phyloP scores from a whole-genome alignment of 2,329 filamentous ascomycete species.

The Alternaria novae-zelandiae region DNA sequence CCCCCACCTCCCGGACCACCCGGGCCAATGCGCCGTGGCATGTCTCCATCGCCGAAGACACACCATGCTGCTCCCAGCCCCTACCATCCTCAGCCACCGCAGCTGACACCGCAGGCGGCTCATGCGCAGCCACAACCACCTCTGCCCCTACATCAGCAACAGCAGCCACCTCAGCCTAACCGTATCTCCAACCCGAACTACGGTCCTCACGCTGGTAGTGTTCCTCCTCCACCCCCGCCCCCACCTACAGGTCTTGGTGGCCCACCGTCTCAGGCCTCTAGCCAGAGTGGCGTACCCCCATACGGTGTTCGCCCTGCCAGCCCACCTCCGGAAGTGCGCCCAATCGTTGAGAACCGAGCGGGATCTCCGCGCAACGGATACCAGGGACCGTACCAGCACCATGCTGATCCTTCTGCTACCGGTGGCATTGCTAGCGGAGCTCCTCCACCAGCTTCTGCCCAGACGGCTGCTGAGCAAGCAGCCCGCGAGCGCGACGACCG shows the following conservation, averaged over 20 bases:
- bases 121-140: slow-evolving; percentile 56
- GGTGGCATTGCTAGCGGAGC: slow-evolving; percentile 72
- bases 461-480: slow-evolving; percentile 71
- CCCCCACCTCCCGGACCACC: slow-evolving; percentile 49
- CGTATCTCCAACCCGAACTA: slow-evolving; percentile 57
- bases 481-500: slow-evolving; percentile 72
- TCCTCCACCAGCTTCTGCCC: slow-evolving; percentile 68
- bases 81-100: slow-evolving; percentile 55
- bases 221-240: slow-evolving; percentile 65
- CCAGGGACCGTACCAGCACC: slow-evolving; percentile 80
- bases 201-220: slow-evolving; percentile 49
- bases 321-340: slow-evolving; percentile 82
- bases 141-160: slow-evolving; percentile 38
- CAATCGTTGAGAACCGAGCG: slow-evolving; percentile 81
- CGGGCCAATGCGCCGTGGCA: slow-evolving; percentile 56
- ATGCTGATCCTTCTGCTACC: slow-evolving; percentile 66
- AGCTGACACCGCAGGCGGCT: slow-evolving; percentile 60
- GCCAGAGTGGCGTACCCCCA: slow-evolving; percentile 61
- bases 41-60: slow-evolving; percentile 66
- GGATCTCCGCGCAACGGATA: slow-evolving; percentile 91
- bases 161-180: slow-evolving; percentile 50
- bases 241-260: slow-evolving; percentile 60
- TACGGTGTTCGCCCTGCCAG: slow-evolving; percentile 74
- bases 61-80: slow-evolving; percentile 59
- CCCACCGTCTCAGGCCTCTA: slow-evolving; percentile 57